These are phyloP conservation scores for Penicillium subrubescens DNA, from an alignment of 495 filamentous ascomycete genomes.

Conservation along the genomic window DNA sequence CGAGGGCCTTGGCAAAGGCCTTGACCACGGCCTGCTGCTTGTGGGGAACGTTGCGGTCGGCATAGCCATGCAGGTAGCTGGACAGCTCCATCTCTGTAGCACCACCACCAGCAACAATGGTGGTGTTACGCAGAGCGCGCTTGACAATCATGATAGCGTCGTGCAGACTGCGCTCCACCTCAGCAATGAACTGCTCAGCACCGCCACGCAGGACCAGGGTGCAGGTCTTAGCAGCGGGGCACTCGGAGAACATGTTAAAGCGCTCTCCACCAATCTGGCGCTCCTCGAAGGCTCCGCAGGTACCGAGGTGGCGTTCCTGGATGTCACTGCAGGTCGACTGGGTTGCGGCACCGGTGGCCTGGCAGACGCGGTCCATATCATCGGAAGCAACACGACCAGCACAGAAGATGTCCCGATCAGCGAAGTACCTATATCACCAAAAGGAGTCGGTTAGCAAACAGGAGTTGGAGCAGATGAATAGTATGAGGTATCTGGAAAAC, in stretches of 20 bases:
- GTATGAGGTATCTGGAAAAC: conserved; percentile 19
- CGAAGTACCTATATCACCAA: conserved; percentile 68
- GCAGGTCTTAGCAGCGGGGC: conserved; percentile 93
- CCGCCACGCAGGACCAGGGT: conserved; percentile 93
- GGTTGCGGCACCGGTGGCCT: conserved; percentile 87
- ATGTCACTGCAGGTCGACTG: conserved; percentile 98
- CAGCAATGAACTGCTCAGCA: conserved; percentile 98
- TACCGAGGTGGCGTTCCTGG: conserved; percentile 83
- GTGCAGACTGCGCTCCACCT: conserved; percentile 94
- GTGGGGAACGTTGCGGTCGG: conserved; percentile 86
- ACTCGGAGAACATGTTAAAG: conserved; percentile 97
- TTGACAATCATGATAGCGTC: conserved; percentile 99
- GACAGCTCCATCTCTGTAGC: conserved; percentile 97
- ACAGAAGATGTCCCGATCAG: conserved; percentile 98
- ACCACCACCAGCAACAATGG: conserved; percentile 93
- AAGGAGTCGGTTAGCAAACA: background rate
- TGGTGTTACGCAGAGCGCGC: conserved; percentile 89
- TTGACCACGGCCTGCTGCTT: conserved; percentile 98
- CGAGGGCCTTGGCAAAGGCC: conserved; percentile 94
- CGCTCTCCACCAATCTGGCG: conserved; percentile 95
- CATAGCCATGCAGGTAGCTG: conserved; percentile 85
- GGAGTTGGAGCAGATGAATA: background rate
- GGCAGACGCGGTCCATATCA: conserved; percentile 93
- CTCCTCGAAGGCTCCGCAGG: conserved; percentile 90
- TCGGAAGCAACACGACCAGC: conserved; percentile 90